A percentile compares a stretch with the other conserved stretches of the same genome.
Conservation (phyloP, 2,329 filamentous ascomycete genomes). For the Clarireedia homoeocarpa region DNA sequence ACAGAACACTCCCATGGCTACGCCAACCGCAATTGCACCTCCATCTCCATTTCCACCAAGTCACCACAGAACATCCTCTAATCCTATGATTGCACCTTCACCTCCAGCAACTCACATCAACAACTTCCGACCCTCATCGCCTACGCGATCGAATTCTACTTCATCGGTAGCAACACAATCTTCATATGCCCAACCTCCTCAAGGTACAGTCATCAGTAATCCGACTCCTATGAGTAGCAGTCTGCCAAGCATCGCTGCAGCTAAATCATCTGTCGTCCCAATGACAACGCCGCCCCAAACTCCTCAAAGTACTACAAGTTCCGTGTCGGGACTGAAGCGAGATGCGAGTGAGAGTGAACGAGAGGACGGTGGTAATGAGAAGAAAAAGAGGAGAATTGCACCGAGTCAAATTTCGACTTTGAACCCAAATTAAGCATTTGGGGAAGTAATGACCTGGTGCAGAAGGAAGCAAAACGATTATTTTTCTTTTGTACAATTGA, state of each 20-base stretch:
- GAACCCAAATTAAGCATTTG: not conserved
- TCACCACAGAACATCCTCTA: slow-evolving; percentile 46
- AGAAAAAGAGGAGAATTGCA: slow-evolving; percentile 62
- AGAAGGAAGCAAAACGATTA: too few species aligned
- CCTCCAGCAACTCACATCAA: slow-evolving; percentile 50
- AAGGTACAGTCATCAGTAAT: slow-evolving; percentile 55
- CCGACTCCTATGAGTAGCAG: slow-evolving; percentile 71
- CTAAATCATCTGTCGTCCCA: slow-evolving; percentile 44
- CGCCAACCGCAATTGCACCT: slow-evolving; percentile 52
- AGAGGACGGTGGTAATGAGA: slow-evolving; percentile 42
- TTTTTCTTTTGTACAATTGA: not conserved
- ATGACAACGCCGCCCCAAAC: slow-evolving; percentile 89
- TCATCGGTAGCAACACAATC: slow-evolving; percentile 68
- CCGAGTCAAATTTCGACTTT: slow-evolving; percentile 41
- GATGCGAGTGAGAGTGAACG: slow-evolving; percentile 43
- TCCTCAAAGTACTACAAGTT: slow-evolving; percentile 55
- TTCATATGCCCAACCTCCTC: slow-evolving; percentile 35
- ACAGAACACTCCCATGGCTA: slow-evolving; percentile 63
- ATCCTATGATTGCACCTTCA: slow-evolving; percentile 51
- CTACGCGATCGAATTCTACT: slow-evolving; percentile 76
- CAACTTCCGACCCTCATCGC: slow-evolving; percentile 58
- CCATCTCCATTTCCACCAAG: slow-evolving; percentile 51
- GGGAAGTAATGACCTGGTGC: too few species aligned
- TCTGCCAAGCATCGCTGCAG: slow-evolving; percentile 52
- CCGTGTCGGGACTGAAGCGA: slow-evolving; percentile 44